Evolutionary conservation across 768 basidiomycete genomes (phyloP), one percentile per base, ranked within the genome.

Genomic region (Kwoniella pini): DNA sequence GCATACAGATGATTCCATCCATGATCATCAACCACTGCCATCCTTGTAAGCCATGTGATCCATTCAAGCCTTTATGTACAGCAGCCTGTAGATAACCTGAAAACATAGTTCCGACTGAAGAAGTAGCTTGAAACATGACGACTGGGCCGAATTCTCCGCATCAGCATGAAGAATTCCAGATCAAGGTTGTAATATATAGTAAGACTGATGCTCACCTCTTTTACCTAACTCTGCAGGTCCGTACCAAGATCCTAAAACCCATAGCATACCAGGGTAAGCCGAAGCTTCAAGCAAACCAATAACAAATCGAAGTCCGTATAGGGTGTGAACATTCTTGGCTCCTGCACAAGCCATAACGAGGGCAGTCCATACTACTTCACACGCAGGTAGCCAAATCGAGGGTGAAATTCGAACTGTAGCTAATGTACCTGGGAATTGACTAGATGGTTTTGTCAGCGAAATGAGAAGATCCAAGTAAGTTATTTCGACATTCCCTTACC

Each of bases 1-100:
- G 64, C 54, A 66, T 50, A 49, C 55, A 66, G 56, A 65, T 61
- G 26, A 61, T 50, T 1, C 65, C 65, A 36, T 57, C 57, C 33
- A 67, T 52, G n/a, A 67, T 49, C 57, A 59, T 60, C 21, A 70
- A 52, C 53, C 57, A 63, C 19, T 60, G 53, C 64, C 64, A 69
- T 0, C 68, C 68, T 4, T 38, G 59, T 5, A 65, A 30, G 12
- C 68, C 68, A n/a, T 36, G 43, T 2, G 38, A n/a, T 4, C 64
- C 64, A 24, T 65, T 44, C 22, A 69, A 19, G 21, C 54, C 58
- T 0, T 38, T 63, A 26, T 63, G 65, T 2, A 65, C 57, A 0
- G 58, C 68, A 0, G 64, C 59, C 51, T 65, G 63, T 2, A 69
- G 48, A 22, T 62, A 65, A 15, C 60, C 64, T 10, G 45, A 46